Conservation (phyloP, 345 rosid species). For the Stellera chamaejasme region DNA sequence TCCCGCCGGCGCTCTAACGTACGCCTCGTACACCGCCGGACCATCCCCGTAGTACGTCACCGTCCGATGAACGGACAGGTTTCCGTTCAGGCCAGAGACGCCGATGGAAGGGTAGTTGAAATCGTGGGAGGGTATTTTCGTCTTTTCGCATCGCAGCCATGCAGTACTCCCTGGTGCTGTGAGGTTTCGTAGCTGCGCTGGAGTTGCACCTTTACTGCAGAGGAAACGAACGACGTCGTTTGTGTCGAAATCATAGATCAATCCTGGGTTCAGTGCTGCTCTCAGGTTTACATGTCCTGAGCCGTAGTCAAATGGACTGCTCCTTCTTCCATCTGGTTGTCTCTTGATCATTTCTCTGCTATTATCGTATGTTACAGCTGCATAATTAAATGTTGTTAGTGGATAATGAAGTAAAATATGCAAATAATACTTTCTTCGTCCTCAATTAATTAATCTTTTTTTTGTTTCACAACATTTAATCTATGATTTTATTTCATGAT, state of each 20-base stretch:
- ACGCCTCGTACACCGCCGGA: slow-evolving; percentile 21
- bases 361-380: slow-evolving; percentile 33
- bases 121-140: slow-evolving; percentile 17
- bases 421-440: too few species aligned
- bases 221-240: slow-evolving; percentile 33
- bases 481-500: too few species aligned
- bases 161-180: slow-evolving; percentile 19
- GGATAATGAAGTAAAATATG: too few species aligned
- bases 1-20: slow-evolving; percentile 23
- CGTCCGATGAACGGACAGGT: slow-evolving; percentile 24
- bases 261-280: slow-evolving; percentile 36
- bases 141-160: slow-evolving; percentile 21
- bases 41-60: slow-evolving; percentile 38
- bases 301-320: slow-evolving; percentile 50
- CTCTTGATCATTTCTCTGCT: slow-evolving; percentile 18
- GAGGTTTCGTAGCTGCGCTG: slow-evolving; percentile 34
- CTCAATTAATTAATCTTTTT: too few species aligned
- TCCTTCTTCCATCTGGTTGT: slow-evolving; percentile 28
- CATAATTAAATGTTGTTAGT: neutral
- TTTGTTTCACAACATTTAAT: too few species aligned
- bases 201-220: slow-evolving; percentile 37
- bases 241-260: slow-evolving; percentile 29
- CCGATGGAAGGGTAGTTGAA: slow-evolving; percentile 47
- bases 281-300: slow-evolving; percentile 43
- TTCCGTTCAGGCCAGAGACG: slow-evolving; percentile 34